These are phyloP conservation scores for Penicillium maclennaniae DNA, from an alignment of 495 filamentous ascomycete genomes.

Conservation along the genomic window DNA sequence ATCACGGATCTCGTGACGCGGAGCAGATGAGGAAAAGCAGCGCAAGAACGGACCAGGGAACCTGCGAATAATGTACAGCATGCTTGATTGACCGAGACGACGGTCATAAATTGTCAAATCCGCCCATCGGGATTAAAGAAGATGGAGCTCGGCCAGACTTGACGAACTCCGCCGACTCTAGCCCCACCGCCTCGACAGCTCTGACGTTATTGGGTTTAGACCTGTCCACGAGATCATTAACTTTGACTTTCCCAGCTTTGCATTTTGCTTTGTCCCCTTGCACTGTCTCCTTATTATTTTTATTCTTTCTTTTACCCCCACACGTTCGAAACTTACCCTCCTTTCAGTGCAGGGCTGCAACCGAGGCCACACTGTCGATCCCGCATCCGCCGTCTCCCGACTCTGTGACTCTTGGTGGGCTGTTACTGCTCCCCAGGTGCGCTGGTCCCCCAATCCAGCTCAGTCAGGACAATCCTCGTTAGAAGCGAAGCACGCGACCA, in stretches of 20 bases:
- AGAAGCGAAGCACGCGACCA: slow-evolving; percentile 16
- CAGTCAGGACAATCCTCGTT: background rate
- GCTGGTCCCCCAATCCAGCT: background rate
- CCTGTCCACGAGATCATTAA: background rate
- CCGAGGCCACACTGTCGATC: slow-evolving; percentile 6
- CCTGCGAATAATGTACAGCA: slow-evolving; percentile 13
- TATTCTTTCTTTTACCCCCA: background rate
- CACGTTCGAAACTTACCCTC: background rate
- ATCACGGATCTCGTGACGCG: slow-evolving; percentile 39
- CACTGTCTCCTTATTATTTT: background rate
- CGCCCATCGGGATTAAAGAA: background rate
- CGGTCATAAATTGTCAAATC: background rate
- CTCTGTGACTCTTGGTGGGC: background rate
- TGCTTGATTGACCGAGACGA: slow-evolving; percentile 1
- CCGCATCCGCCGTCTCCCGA: slow-evolving; percentile 12
- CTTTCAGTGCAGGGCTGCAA: background rate
- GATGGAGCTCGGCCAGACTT: background rate
- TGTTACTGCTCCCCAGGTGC: background rate
- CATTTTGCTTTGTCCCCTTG: background rate
- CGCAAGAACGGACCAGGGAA: slow-evolving; percentile 10
- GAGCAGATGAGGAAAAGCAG: slow-evolving; percentile 39
- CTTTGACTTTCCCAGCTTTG: background rate
- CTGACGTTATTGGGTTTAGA: slow-evolving; percentile 2
- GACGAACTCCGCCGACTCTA: background rate
- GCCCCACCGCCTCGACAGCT: slow-evolving; percentile 11